Conservation (phyloP, 192 early-diverging fungal species). For the Umbelopsis ramanniana region DNA sequence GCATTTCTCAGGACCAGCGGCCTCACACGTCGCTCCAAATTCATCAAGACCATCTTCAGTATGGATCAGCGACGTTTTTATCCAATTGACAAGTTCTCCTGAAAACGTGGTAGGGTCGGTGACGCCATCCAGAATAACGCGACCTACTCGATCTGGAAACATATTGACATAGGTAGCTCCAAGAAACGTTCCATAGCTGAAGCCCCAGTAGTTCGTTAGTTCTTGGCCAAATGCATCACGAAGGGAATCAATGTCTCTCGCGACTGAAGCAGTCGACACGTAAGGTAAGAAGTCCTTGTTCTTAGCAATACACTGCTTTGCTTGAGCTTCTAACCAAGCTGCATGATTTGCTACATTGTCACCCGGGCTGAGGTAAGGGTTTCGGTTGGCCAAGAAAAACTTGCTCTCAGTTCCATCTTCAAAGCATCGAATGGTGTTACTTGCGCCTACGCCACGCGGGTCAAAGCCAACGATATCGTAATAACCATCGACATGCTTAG, state of each 20-base stretch:
- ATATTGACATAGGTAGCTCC: slow-evolving; percentile 54
- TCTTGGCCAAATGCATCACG: slow-evolving; percentile 40
- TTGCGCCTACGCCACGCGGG: slow-evolving; percentile 44
- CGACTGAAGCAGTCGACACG: slow-evolving; percentile 46
- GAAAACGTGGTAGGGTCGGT: slow-evolving; percentile 31
- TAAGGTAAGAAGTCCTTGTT: slow-evolving; percentile 37
- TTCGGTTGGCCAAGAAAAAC: slow-evolving; percentile 16
- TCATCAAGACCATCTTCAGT: slow-evolving; percentile 32
- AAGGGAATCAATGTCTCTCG: slow-evolving; percentile 50
- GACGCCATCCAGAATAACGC: slow-evolving; percentile 51
- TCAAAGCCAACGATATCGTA: slow-evolving; percentile 49
- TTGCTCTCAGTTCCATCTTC: slow-evolving; percentile 17
- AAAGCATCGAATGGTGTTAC: slow-evolving; percentile 18
- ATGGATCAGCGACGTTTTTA: slow-evolving; percentile 18
- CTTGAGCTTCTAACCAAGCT: slow-evolving; percentile 6
- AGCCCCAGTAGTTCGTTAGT: slow-evolving; percentile 47
- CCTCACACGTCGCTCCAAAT: slow-evolving; percentile 40
- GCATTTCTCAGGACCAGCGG: slow-evolving; percentile 41
- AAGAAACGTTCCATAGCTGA: slow-evolving; percentile 49
- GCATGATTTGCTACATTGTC: slow-evolving; percentile 3
- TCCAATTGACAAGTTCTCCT: slow-evolving; percentile 27
- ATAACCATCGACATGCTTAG: slow-evolving; percentile 20
- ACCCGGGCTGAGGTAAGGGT: not conserved
- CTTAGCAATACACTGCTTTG: slow-evolving; percentile 29
- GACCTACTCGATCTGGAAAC: slow-evolving; percentile 52